Base-by-base conservation (phyloP, 2,329 filamentous ascomycete genomes). In the Aspergillus aculeatinus region DNA sequence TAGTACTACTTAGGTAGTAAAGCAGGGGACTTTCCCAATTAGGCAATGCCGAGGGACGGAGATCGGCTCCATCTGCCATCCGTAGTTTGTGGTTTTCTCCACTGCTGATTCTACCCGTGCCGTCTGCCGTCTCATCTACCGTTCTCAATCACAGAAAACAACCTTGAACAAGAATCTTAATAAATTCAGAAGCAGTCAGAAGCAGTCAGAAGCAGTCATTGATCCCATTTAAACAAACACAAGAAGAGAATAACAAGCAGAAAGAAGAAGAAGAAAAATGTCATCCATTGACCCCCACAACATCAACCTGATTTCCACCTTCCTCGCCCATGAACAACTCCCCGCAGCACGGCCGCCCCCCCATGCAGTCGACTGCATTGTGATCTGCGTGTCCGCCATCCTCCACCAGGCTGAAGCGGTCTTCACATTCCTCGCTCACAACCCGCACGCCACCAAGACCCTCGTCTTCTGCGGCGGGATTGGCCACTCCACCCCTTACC, bases 401-500 rank as follows among this genome's bases (percentile, higher is more conserved):
- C 68, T 80, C 4, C 60, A 72, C 33, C 67, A 69, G 51, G 74
- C 77, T 9, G 72, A 76, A 19, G 35, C 53, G 1, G 64, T 80
- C 27, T 80, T 80, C 65, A 48, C 56, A 9, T 61, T 65, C 4
- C 66, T 80, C 4, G 59, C 74, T 61, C 31, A 55, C 10, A 65
- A 63, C 4, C 73, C 76, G 1, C 31, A 58, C 5, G 58, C 76
- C 6, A 70, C 75, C 2, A 72, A 70, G 56, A 73, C 67, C 2
- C 59, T 81, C 2, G 74, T 81, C 1, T 67, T 81, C 0, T 80
- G 77, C 50, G 80, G 79, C 19, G 79, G 80, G 9, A 76, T 79
- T 23, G 79, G 79, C 2, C 79, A 82, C 62, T 80, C 78, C 1
- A 82, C 79, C 5, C 59, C 70, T 12, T 72, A 75, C 16, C 70